Conservation (phyloP, 495 filamentous ascomycete species). For the Neurospora sp. region DNA sequence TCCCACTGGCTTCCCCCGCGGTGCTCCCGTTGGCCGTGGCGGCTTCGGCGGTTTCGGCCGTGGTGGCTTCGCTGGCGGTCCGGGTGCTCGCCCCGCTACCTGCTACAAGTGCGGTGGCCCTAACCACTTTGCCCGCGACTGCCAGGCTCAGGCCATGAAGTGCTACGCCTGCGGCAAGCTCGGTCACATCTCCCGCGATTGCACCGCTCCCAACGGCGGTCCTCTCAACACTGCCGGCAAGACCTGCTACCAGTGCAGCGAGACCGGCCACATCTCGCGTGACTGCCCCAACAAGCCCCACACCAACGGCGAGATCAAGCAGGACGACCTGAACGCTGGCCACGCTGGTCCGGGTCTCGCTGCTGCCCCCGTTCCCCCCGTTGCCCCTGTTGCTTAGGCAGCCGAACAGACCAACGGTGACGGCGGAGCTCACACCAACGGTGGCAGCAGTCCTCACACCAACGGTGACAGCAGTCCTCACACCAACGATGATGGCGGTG, state of each 20-base stretch:
- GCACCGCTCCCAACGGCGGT: constrained; percentile 93
- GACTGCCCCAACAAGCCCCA: constrained; percentile 66
- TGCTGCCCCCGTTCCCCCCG: constrained; percentile 17
- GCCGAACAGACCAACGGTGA: constrained; percentile 14
- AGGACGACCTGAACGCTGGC: constrained; percentile 18
- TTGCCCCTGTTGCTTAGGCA: constrained; percentile 21
- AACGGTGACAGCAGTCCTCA: neutral
- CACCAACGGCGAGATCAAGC: constrained; percentile 37
- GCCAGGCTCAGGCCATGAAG: constrained; percentile 99
- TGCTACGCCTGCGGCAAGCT: constrained; percentile 99
- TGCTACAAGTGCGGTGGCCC: constrained; percentile 99
- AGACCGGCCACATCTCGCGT: constrained; percentile 91
- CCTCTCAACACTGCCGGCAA: constrained; percentile 92
- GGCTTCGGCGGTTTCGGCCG: constrained; percentile 49
- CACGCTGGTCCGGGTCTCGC: constrained; percentile 8
- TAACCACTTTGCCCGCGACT: constrained; percentile 97
- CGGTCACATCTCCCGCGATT: constrained; percentile 95
- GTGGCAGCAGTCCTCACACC: neutral
- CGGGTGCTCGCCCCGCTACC: constrained; percentile 63
- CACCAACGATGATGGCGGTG: neutral
- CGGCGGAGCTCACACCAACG: too few species aligned
- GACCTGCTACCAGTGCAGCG: constrained; percentile 96
- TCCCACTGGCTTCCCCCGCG: constrained; percentile 49
- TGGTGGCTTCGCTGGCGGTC: constrained; percentile 54
- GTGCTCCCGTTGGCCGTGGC: constrained; percentile 53